Evolutionary conservation across 257 asterid species (phyloP).

Genomic region (Capsicum baccatum): DNA sequence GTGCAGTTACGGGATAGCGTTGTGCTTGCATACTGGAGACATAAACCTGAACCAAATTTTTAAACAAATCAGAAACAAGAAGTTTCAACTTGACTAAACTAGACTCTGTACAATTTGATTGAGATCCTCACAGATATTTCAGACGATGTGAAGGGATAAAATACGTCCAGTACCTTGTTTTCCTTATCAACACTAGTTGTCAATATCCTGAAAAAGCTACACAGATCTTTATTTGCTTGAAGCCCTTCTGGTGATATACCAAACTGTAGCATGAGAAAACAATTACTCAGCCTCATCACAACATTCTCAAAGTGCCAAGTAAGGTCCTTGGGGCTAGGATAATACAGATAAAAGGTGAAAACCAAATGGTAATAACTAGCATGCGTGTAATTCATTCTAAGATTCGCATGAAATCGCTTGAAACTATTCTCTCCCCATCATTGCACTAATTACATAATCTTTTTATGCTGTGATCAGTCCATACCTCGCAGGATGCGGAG

Average conservation of each 20-base stretch:
- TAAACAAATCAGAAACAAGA: not conserved
- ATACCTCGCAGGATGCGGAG: too few species aligned
- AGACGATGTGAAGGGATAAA: not conserved
- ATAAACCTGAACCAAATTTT: slow-evolving; percentile 58
- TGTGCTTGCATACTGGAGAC: slow-evolving; percentile 85
- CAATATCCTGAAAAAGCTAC: slow-evolving; percentile 70
- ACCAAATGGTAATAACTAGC: not conserved
- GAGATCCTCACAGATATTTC: not conserved
- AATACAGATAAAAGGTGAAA: slow-evolving; percentile 3
- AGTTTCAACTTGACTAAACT: not conserved
- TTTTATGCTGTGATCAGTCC: not conserved
- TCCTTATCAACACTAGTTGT: slow-evolving; percentile 77
- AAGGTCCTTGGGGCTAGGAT: not conserved
- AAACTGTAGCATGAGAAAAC: slow-evolving; percentile 54
- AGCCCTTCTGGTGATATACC: slow-evolving; percentile 86
- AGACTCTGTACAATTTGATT: not conserved
- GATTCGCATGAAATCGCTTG: slow-evolving; percentile 12
- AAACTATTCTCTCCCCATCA: not conserved
- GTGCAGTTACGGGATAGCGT: slow-evolving; percentile 77
- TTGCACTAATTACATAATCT: not conserved
- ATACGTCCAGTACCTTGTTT: slow-evolving; percentile 55
- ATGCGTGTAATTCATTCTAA: not conserved
- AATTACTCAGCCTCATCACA: slow-evolving; percentile 8
- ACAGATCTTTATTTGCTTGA: slow-evolving; percentile 47
- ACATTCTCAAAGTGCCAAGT: not conserved